Base-by-base conservation (phyloP, 148 eudicot genomes). In the Fallopia convolvulus region DNA sequence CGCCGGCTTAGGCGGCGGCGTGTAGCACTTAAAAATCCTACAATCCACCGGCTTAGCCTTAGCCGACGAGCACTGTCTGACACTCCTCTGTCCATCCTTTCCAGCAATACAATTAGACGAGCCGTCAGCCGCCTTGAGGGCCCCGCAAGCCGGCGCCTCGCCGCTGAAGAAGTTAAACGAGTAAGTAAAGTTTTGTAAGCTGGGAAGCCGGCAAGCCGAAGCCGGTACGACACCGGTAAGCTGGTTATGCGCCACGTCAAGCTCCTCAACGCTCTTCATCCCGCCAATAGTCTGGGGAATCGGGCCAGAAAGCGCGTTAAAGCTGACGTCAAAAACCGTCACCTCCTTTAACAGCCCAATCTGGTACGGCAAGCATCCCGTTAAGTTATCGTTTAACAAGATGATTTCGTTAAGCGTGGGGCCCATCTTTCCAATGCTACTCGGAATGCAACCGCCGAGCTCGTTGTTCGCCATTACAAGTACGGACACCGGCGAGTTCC, bases 401-500 rank as follows among this genome's bases (percentile, higher is more conserved):
- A 95, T 87, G 42, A 95, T 77, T 82, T 95, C 97, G 15, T 92
- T 86, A 8, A 92, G 79, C 0, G 97, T 95, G 20, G 79, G 75
- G 0, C 86, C 92, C 99, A 95, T 95, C n/a, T 91, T 77, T 2
- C 97, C 99, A 32, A 95, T 89, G 76, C 94, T 92, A 1, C 79
- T 81, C 0, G 99, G 97, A 48, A 95, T 87, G 58, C 99, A 95
- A 0, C 99, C 99, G 0, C 91, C 94, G 11, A 95, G 75, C 17
- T 92, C 81, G 21, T 95, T 95, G 53, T 92, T 91, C 0, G 99
- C 99, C 76, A 95, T 82, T 0, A 95, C 99, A 26, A 95, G 53
- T 0, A 95, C 99, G 3, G 99, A 95, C 1, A 92, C 97, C 17
- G 99, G 97, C 1, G 99, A 95, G 81, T 88, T 91, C 0, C 99